Base-by-base conservation (phyloP, 495 filamentous ascomycete species). In the Friedmanniomyces simplex region DNA sequence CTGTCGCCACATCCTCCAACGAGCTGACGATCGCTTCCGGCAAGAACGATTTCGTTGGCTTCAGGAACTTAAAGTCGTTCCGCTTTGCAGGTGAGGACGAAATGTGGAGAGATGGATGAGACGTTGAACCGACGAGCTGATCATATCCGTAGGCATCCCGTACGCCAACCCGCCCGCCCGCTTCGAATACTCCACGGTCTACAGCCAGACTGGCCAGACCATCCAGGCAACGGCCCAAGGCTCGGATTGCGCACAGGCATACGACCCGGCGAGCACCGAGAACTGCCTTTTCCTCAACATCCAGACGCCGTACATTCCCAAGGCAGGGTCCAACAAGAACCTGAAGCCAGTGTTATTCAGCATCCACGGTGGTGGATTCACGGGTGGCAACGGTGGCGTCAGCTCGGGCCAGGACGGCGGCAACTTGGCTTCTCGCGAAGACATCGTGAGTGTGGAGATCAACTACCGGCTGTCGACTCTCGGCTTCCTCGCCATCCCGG, bases 51-150 rank as follows among this genome's bases (percentile, higher is more conserved):
- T 71, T 73, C 50, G 58, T 67, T 11, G 77, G 77, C 4, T 77
- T 71, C 57, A 70, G 76, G n/a, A 75, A 80, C 64, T 68, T 74
- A 32, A 75, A 74, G 45, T 77, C 75, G 12, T 80, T 78, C 65
- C 74, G 76, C 3, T 81, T 81, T 59, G 64, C 75, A 2, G 77
- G 77, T 1, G 46, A 49, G 20, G 3, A 10, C 20, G 4, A 4
- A 4, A 32, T 32, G 28, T 32, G 3, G 3, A 32, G 3, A 6
- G 22, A 18, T 5, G 46, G 6, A 5, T 26, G 24, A 14, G 46
- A 25, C 6, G 46, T 16, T 3, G 14, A 20, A 43, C 5, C 5
- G 39, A 43, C 18, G 6, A 6, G 25, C 46, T 49, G 46, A 49
- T 26, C 24, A 3, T 26, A 12, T 5, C 46, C 22, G 13, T 49